Evolutionary conservation across 345 rosid species (phyloP).

Genomic region (Odontarrhena argentea): DNA sequence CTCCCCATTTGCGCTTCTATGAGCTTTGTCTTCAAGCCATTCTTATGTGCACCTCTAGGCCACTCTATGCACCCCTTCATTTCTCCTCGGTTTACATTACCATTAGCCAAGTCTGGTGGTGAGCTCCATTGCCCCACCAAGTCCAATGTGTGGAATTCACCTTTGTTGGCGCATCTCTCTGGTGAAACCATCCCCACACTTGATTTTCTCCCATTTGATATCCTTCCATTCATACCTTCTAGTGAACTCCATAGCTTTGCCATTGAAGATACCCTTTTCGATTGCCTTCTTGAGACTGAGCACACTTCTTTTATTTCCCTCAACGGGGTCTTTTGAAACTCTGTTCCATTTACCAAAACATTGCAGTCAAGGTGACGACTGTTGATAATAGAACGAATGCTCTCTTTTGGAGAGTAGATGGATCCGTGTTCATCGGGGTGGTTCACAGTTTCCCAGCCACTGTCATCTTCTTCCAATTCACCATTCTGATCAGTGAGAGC

Average conservation of each 20-base stretch:
- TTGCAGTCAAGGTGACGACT: constrained; percentile 49
- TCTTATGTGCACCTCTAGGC: constrained; percentile 78
- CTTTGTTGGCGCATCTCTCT: constrained; percentile 57
- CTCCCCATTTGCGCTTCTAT: constrained; percentile 81
- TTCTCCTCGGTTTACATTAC: constrained; percentile 63
- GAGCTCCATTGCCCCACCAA: constrained; percentile 72
- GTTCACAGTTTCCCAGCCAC: constrained; percentile 98
- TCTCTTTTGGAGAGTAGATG: constrained; percentile 68
- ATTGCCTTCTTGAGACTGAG: constrained; percentile 52
- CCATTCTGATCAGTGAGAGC: constrained; percentile 46
- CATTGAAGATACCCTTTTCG: constrained; percentile 71
- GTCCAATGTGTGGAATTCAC: constrained; percentile 54
- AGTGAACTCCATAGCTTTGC: constrained; percentile 80
- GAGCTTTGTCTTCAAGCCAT: constrained; percentile 80
- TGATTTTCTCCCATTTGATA: constrained; percentile 69
- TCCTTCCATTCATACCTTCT: constrained; percentile 55
- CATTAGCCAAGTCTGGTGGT: constrained; percentile 62
- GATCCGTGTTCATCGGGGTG: constrained; percentile 82
- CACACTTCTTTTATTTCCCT: constrained; percentile 70
- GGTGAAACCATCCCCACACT: constrained; percentile 55
- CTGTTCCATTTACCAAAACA: constrained; percentile 58
- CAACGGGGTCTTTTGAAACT: constrained; percentile 54
- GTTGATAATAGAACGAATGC: constrained; percentile 56
- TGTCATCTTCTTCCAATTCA: constrained; percentile 68
- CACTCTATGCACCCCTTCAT: constrained; percentile 97